Evolutionary conservation across 257 asterid genomes (phyloP).

Genomic region (Solanum appendiculatum): DNA sequence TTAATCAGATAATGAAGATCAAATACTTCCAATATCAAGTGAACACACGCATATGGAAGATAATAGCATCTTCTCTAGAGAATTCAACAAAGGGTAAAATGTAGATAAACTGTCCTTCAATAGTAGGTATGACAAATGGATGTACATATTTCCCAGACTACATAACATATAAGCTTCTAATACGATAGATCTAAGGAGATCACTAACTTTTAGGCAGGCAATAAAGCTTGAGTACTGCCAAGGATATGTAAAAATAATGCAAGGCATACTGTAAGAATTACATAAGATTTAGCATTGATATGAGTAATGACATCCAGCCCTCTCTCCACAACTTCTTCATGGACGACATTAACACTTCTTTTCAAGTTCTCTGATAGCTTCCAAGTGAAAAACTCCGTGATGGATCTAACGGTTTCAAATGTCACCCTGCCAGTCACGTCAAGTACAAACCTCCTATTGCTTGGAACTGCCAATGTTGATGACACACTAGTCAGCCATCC

Average conservation of each 20-base stretch:
- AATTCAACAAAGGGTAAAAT: neutral
- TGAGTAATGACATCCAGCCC: slow-evolving; percentile 73
- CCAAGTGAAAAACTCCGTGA: slow-evolving; percentile 50
- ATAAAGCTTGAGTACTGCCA: slow-evolving; percentile 41
- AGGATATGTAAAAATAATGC: slow-evolving; percentile 56
- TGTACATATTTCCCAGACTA: neutral
- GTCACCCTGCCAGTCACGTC: slow-evolving; percentile 94
- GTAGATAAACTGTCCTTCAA: neutral
- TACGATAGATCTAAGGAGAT: neutral
- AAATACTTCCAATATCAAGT: neutral
- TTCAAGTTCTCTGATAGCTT: slow-evolving; percentile 53
- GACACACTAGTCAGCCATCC: slow-evolving; percentile 78
- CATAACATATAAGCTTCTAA: neutral
- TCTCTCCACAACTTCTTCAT: slow-evolving; percentile 52
- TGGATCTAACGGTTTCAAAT: slow-evolving; percentile 70
- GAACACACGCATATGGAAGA: neutral
- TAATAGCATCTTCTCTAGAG: neutral
- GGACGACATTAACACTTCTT: slow-evolving; percentile 50
- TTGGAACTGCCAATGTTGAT: slow-evolving; percentile 76
- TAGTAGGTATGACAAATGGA: neutral
- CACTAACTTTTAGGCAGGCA: slow-evolving; percentile 42
- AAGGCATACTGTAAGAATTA: slow-evolving; percentile 66
- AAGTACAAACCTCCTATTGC: slow-evolving; percentile 70
- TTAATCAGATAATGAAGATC: neutral
- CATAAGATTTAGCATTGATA: slow-evolving; percentile 65